Conservation (phyloP, 768 basidiomycete species). For the Auriculariales sp. region DNA sequence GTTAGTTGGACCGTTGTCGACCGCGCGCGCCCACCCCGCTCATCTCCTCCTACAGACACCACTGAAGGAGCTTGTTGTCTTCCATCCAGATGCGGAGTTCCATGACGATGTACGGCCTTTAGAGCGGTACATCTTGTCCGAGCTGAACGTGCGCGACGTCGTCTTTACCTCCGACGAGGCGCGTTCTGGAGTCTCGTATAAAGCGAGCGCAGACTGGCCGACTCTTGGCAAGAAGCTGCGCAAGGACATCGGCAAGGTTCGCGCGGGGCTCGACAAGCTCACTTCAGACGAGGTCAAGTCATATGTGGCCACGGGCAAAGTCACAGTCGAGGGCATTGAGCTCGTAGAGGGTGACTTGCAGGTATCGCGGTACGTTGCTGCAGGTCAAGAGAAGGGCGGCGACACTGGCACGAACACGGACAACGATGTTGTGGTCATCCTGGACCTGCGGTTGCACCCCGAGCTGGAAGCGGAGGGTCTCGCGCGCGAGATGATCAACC, state of each 20-base stretch:
- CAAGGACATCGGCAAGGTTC: conserved; percentile 80
- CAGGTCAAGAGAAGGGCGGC: conserved; percentile 36
- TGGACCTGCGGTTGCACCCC: conserved; percentile 78
- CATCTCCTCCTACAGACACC: conserved; percentile 46
- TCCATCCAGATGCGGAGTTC: conserved; percentile 78
- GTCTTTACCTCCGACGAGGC: conserved; percentile 81
- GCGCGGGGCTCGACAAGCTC: conserved; percentile 70
- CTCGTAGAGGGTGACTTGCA: conserved; percentile 83
- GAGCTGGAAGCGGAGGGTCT: conserved; percentile 82
- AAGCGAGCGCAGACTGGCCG: conserved; percentile 88
- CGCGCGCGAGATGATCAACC: conserved; percentile 78
- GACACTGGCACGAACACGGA: conserved; percentile 66
- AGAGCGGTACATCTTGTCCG: conserved; percentile 79
- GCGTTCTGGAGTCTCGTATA: conserved; percentile 77
- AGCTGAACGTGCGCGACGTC: conserved; percentile 88
- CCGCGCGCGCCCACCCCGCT: neutral
- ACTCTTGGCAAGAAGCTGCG: conserved; percentile 86
- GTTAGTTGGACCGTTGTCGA: conserved; percentile 24
- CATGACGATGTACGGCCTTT: conserved; percentile 74
- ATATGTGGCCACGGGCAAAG: conserved; percentile 59
- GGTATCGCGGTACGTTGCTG: conserved; percentile 73
- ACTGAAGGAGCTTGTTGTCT: conserved; percentile 80
- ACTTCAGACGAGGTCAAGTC: conserved; percentile 70
- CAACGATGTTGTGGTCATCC: conserved; percentile 85
- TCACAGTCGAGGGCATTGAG: conserved; percentile 80